phyloP scores from a whole-genome alignment of 306 rosid species.

The Gillenia trifoliata region DNA sequence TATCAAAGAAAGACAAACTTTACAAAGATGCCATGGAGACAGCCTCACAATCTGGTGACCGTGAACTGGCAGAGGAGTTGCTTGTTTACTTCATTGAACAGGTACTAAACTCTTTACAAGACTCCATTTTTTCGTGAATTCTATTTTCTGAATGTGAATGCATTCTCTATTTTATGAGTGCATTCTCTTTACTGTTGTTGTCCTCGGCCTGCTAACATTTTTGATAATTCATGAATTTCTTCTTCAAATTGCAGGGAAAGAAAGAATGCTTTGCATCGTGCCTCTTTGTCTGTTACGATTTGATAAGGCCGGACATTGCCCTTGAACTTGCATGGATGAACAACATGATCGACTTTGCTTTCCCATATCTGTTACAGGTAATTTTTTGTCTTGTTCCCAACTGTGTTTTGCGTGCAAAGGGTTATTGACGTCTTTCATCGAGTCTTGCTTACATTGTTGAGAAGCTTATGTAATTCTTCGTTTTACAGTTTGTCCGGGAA shows the following conservation, averaged over 20 bases:
- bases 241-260: conserved; percentile 70
- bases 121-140: neutral
- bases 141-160: too few relatives aligned
- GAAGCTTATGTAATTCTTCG: neutral
- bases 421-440: neutral
- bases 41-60: conserved; percentile 97
- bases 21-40: conserved; percentile 99
- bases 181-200: neutral
- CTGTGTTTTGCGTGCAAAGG: neutral
- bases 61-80: conserved; percentile 96
- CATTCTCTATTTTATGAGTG: too few relatives aligned
- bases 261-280: conserved; percentile 98
- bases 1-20: conserved; percentile 97
- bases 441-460: neutral
- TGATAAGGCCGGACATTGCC: conserved; percentile 76
- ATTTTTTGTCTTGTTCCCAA: conserved; percentile 2
- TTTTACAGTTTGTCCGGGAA: conserved; percentile 84
- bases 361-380: conserved; percentile 95
- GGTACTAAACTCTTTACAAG: conserved; percentile 29
- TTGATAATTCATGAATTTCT: neutral
- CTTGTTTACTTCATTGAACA: conserved; percentile 92
- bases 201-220: neutral
- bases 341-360: conserved; percentile 91
- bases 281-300: conserved; percentile 93
- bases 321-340: conserved; percentile 97